Conservation (phyloP, 352 stramenopile genomes). For the Globisporangium recalcitrans region DNA sequence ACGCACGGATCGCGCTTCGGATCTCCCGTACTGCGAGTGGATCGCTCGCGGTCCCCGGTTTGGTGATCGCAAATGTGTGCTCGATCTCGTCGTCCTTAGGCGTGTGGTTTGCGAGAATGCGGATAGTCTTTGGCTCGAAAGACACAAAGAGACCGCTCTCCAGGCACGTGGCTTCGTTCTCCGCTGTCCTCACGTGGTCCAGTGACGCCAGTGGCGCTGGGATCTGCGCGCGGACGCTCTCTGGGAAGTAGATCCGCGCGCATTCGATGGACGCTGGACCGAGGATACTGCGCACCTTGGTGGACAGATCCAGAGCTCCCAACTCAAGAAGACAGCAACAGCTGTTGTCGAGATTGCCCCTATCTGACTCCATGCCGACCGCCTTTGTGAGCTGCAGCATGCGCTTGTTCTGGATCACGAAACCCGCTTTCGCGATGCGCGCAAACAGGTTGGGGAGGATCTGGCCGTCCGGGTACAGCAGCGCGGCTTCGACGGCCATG, state of each 20-base stretch:
- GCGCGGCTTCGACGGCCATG: conserved; percentile 31
- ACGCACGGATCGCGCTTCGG: conserved; percentile 28
- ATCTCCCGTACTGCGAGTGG: conserved; percentile 27
- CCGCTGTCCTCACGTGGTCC: conserved; percentile 18
- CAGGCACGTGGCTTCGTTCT: conserved; percentile 29
- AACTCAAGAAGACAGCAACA: conserved; percentile 24
- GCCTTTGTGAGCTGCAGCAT: conserved; percentile 34
- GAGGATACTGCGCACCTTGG: conserved; percentile 31
- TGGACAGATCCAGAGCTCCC: conserved; percentile 38
- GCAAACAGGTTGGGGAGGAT: conserved; percentile 31
- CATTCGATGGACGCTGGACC: conserved; percentile 29
- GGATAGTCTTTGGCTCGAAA: conserved; percentile 13
- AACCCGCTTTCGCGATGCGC: conserved; percentile 52
- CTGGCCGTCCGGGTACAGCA: conserved; percentile 34
- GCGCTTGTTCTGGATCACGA: conserved; percentile 33
- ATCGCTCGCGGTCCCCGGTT: conserved; percentile 44
- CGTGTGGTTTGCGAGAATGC: neutral
- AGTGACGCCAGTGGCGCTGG: conserved; percentile 13
- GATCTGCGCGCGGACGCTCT: conserved; percentile 39
- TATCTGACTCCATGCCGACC: neutral
- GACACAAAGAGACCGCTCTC: conserved; percentile 41
- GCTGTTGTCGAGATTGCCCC: neutral
- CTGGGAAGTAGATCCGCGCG: conserved; percentile 39
- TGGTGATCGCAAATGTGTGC: conserved; percentile 55
- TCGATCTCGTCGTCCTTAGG: conserved; percentile 14